Percentiles rank a stretch among this genome's conserved stretches.
Conservation (phyloP, 257 asterid genomes). For the Cordia subcordata region DNA sequence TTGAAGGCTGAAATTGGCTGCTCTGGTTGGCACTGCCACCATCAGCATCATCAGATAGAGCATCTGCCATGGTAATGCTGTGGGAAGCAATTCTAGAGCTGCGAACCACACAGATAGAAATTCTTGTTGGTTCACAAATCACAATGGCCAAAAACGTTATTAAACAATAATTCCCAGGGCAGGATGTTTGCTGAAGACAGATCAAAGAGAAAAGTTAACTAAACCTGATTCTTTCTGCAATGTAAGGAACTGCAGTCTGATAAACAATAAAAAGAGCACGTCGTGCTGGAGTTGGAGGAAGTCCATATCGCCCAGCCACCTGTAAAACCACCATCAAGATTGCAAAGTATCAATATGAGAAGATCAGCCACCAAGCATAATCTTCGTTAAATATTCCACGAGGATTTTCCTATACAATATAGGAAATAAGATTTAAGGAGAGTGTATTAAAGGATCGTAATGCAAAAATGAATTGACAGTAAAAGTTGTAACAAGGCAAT, state of each 20-base stretch:
- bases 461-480: too few relatives aligned
- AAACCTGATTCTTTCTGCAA: constrained; percentile 93
- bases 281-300: constrained; percentile 94
- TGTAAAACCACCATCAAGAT: constrained; percentile 25
- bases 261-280: constrained; percentile 86
- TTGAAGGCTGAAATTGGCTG: constrained; percentile 37
- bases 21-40: constrained; percentile 26
- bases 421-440: too few relatives aligned
- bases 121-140: constrained; percentile 1
- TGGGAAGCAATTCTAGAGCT: constrained; percentile 89
- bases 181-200: constrained; percentile 2
- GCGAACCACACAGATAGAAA: constrained; percentile 27
- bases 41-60: constrained; percentile 39
- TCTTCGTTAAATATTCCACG: too few relatives aligned
- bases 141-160: too few relatives aligned
- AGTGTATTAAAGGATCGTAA: too few relatives aligned
- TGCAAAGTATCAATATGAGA: not conserved
- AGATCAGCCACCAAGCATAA: too few relatives aligned
- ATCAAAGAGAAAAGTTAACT: not conserved
- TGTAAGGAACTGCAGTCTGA: constrained; percentile 89
- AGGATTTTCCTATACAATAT: too few relatives aligned
- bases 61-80: constrained; percentile 66
- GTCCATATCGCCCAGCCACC: constrained; percentile 87
- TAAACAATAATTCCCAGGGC: not conserved
- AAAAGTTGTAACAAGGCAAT: too few relatives aligned